These are phyloP conservation scores for Coix lacrymajobi DNA, from an alignment of 176 grass and related monocot genomes.

Conservation along the genomic window DNA sequence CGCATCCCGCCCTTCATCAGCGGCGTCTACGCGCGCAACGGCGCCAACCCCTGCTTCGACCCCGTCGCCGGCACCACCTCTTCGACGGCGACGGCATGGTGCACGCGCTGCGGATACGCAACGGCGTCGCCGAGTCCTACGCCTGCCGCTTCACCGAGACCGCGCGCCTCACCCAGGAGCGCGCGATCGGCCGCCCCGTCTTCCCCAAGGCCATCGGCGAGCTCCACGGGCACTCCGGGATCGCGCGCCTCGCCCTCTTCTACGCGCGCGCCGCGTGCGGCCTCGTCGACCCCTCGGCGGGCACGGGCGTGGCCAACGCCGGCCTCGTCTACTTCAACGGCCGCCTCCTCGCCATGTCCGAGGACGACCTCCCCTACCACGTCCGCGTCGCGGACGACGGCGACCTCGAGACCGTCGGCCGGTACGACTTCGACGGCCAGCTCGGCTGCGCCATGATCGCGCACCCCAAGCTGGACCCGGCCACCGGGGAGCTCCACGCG, in stretches of 20 bases:
- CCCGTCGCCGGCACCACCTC: constrained; percentile 79
- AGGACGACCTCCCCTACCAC: constrained; percentile 93
- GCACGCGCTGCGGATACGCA: constrained; percentile 57
- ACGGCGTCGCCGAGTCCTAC: constrained; percentile 64
- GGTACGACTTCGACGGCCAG: constrained; percentile 76
- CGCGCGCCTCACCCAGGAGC: constrained; percentile 63
- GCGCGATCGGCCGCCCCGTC: constrained; percentile 40
- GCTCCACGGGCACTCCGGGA: constrained; percentile 87
- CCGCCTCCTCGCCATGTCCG: constrained; percentile 90
- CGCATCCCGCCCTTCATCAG: constrained; percentile 74
- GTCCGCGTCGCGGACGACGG: constrained; percentile 44
- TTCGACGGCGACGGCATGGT: constrained; percentile 98
- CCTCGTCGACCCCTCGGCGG: constrained; percentile 53
- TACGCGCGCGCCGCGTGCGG: constrained; percentile 67
- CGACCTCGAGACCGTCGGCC: constrained; percentile 66
- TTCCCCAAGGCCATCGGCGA: constrained; percentile 98
- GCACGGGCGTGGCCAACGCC: constrained; percentile 87
- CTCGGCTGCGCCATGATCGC: constrained; percentile 76
- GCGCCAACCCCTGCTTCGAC: constrained; percentile 81
- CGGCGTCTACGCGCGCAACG: constrained; percentile 85
- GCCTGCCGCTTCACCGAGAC: constrained; percentile 76
- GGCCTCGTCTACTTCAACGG: constrained; percentile 76
- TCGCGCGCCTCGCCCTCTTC: constrained; percentile 76
- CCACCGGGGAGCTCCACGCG: constrained; percentile 61
- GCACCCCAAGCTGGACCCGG: constrained; percentile 76